A percentile compares a stretch with the other conserved stretches of the same genome.
These are phyloP conservation scores for Phylloporus sp. DNA, from an alignment of 768 basidiomycete species.

Conservation along the genomic window DNA sequence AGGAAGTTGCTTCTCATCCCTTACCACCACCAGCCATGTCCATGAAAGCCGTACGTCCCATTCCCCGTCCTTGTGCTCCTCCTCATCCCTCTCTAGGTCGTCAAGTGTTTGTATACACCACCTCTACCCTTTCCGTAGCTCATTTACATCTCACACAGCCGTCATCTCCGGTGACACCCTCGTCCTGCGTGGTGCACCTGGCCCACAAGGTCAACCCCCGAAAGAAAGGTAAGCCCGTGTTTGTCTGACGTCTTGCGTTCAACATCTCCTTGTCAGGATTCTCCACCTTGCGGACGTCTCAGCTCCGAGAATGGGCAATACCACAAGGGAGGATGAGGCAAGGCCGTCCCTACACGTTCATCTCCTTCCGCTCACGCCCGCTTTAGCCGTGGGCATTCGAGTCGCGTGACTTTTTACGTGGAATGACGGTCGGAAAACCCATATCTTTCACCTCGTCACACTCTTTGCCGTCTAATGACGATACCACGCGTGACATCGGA, in stretches of 20 bases:
- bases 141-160: constrained; percentile 44
- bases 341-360: constrained; percentile 5
- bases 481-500: constrained; percentile 76
- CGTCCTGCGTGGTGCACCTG: constrained; percentile 71
- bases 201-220: constrained; percentile 79
- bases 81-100: constrained; percentile 37
- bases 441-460: constrained; percentile 81
- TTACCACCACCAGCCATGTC: constrained; percentile 44
- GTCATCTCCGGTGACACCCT: constrained; percentile 90
- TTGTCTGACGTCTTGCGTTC: not conserved
- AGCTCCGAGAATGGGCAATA: constrained; percentile 81
- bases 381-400: constrained; percentile 85
- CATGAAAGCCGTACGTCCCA: constrained; percentile 64
- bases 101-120: constrained; percentile 48
- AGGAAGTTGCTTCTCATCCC: not conserved
- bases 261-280: constrained; percentile 46
- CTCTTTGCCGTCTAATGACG: constrained; percentile 72
- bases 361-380: constrained; percentile 1
- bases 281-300: constrained; percentile 85
- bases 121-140: constrained; percentile 9
- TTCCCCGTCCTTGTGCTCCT: not conserved
- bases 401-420: constrained; percentile 87
- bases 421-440: constrained; percentile 85
- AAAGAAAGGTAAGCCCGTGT: constrained; percentile 72
- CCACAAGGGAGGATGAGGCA: constrained; percentile 87